Evolutionary conservation across 2,329 filamentous ascomycete genomes (phyloP), one percentile per base, ranked within the genome.

Genomic region (Trichoderma sp.): DNA sequence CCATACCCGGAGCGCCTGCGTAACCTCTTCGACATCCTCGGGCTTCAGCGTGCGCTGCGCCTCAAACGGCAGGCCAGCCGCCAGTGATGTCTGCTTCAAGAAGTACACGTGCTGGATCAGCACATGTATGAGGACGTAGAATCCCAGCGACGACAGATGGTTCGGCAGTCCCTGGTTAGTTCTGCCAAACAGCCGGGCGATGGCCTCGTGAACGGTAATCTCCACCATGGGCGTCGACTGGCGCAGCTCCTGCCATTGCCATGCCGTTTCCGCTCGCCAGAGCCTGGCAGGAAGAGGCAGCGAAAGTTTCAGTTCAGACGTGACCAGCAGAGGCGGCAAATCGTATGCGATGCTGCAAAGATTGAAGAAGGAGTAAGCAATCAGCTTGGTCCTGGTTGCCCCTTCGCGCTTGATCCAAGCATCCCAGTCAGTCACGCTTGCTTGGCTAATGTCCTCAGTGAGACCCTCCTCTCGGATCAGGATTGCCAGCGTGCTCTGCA

Each of bases 21-120:
- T 78, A 2, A 86, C 81, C 58, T 85, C 83, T 44, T 86, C 83
- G 3, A 86, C 80, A 65, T 87, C 84, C 51, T 86, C 83, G 0
- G 79, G 76, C 52, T 82, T 81, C 67, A 87, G 72, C 0, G 80
- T 82, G 30, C 83, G 77, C 43, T 83, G 80, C 2, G 79, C 75
- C 21, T 83, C 83, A 63, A 82, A 85, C 1, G 80, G 78, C 2
- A 81, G 78, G 0, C 80, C 77, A 1, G 79, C 75, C 2, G 80
- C 79, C 56, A 87, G 81, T 0, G 82, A 85, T 0, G 85, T 86
- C 71, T 89, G 85, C 69, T 89, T 89, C 24, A 90, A 74, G 44
- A 91, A 79, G 72, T 88, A 91, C 17, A 92, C 88, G 67, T 91
- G 88, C 70, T 92, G 89, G 12, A 91, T 83, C 26, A 92, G 74